phyloP scores from a whole-genome alignment of 1,284 basidiomycete genomes.

The Boletus calvinii region DNA sequence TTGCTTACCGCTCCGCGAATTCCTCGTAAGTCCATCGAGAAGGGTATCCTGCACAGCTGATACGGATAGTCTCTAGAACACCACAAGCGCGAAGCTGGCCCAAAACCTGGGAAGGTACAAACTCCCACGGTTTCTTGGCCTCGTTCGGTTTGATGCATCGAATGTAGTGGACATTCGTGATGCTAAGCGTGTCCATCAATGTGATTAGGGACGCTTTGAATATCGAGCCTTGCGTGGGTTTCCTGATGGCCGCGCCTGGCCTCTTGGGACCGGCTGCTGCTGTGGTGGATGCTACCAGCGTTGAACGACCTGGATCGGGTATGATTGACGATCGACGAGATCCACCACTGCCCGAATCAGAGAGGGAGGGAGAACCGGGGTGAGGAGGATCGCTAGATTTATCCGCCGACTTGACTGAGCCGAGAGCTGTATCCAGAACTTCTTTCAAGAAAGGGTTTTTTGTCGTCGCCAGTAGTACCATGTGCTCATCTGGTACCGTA shows the following conservation, averaged over 20 bases:
- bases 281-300: slow-evolving; percentile 56
- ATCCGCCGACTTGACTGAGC: slow-evolving; percentile 67
- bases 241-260: slow-evolving; percentile 71
- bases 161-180: slow-evolving; percentile 99
- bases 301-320: slow-evolving; percentile 79
- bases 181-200: slow-evolving; percentile 96
- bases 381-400: slow-evolving; percentile 43
- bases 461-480: slow-evolving; percentile 81
- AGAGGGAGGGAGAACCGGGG: slow-evolving; percentile 67
- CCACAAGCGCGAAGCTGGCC: slow-evolving; percentile 97
- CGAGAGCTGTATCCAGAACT: slow-evolving; percentile 87
- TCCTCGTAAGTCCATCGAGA: slow-evolving; percentile 99
- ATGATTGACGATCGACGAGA: slow-evolving; percentile 80
- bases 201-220: slow-evolving; percentile 95
- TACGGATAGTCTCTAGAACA: slow-evolving; percentile 98
- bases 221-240: slow-evolving; percentile 97
- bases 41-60: slow-evolving; percentile 98
- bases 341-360: slow-evolving; percentile 69
- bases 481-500: slow-evolving; percentile 98
- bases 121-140: slow-evolving; percentile 94
- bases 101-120: slow-evolving; percentile 93
- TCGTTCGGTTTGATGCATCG: slow-evolving; percentile 99
- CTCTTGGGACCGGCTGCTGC: slow-evolving; percentile 49
- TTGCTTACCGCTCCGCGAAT: slow-evolving; percentile 90
- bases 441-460: slow-evolving; percentile 94